Evolutionary conservation across 1,284 basidiomycete genomes (phyloP), one percentile per base, ranked within the genome.

Genomic region (Puccinia coronata): DNA sequence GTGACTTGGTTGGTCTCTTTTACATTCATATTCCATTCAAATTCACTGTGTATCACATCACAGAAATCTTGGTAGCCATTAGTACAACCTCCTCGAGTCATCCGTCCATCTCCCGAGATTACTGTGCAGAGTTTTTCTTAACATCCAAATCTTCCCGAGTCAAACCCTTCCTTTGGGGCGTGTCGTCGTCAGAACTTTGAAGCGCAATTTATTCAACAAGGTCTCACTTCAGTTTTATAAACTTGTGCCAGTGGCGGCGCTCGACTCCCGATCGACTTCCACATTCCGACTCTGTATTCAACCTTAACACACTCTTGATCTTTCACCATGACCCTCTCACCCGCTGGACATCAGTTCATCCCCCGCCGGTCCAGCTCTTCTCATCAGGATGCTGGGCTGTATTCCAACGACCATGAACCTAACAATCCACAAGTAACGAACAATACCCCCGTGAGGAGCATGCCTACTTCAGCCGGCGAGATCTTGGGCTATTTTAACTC

Each of bases 281-380:
- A 23, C 8, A 12, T n/a, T 65, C 34, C 36, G 2, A 65, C 36
- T 41, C 61, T 41, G 61, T 65, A 65, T 65, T 61, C 59, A 18
- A n/a, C 61, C 36, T 31, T 9, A n/a, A 14, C 25, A 14, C 36
- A 2, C 61, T 41, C 20, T 18, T 14, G 5, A 12, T 23, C 12
- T 25, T 31, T 31, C 61, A 65, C 8, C 23, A 65, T 39, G 36
- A 39, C 61, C 8, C 20, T 31, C 34, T 61, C 59, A 36, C 2
- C 59, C 34, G 61, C 31, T 65, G 36, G 36, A n/a, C 36, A 65
- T 65, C 61, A 65, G 36, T 65, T 65, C 61, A 41, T 65, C 61
- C 61, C 16, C 14, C 61, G 61, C 14, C 61, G 41, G 61, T 65
- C 61, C 9, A 51, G 11, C 49, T 25, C 31, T 11, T 65, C 61